Evolutionary conservation across 148 eudicot genomes (phyloP).

Genomic region (Vaccinium vitisidaea): DNA sequence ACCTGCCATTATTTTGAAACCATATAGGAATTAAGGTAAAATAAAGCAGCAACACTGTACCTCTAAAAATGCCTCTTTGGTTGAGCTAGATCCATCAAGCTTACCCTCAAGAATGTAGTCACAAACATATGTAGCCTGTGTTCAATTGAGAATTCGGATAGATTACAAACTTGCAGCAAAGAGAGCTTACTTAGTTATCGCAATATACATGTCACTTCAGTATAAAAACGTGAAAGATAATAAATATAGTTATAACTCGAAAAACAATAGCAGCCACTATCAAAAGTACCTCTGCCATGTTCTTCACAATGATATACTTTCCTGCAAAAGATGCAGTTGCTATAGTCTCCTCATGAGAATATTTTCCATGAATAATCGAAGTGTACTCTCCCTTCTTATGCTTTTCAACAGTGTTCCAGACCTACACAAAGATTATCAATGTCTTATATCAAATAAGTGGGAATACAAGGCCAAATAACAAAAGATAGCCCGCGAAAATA

Average conservation of each 20-base stretch:
- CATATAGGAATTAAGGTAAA: not conserved
- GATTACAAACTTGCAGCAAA: not conserved
- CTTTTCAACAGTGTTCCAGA: conserved; percentile 91
- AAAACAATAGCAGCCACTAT: conserved; percentile 8
- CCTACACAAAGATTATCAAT: conserved; percentile 39
- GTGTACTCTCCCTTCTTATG: conserved; percentile 95
- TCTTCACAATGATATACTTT: conserved; percentile 74
- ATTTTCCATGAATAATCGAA: conserved; percentile 96
- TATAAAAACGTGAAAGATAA: not conserved
- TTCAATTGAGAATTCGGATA: conserved; percentile 10
- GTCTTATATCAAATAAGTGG: not conserved
- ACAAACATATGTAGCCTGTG: conserved; percentile 84
- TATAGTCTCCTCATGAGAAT: conserved; percentile 89
- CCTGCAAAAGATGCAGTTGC: conserved; percentile 98
- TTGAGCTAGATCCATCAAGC: conserved; percentile 99
- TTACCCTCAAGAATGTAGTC: conserved; percentile 92
- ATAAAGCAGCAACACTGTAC: conserved; percentile 28
- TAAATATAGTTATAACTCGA: not conserved
- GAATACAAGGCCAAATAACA: not conserved
- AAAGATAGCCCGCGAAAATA: not conserved
- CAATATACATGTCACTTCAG: not conserved
- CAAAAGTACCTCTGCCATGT: conserved; percentile 75
- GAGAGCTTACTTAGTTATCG: not conserved
- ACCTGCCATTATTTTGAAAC: not conserved
- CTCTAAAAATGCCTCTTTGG: conserved; percentile 86